Base-by-base conservation (phyloP, 176 grass and related monocot genomes). In the Aegilops speltoides region DNA sequence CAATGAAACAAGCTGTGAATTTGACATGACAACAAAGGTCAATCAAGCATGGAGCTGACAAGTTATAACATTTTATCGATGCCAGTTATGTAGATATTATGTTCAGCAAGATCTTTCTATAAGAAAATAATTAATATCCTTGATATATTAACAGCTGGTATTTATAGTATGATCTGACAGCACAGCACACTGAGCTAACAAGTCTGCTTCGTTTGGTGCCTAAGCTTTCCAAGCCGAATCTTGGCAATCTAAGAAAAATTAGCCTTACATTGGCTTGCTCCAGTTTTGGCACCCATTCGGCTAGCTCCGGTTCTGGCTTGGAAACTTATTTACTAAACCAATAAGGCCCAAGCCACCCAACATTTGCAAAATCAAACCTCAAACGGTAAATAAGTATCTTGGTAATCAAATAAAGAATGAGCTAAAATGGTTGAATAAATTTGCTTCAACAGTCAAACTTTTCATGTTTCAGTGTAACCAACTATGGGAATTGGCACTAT, bases 1-100 rank as follows among this genome's bases (percentile, higher is more conserved):
- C 84, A 98, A 94, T n/a, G 82, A 91, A 64, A 91, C 64, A 87
- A 98, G 96, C 93, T 98, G 88, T 89, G 73, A 88, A 74, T 90
- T 85, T 19, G 37, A 89, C 38, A 82, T 34, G 86, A 79, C 7
- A 77, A 64, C 24, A 74, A 78, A 88, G 43, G 31, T 65, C 68
- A 91, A 63, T 79, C 22, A 89, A 79, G 50, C 41, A 61, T 43
- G 12, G 40, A 64, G 26, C 19, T 81, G 61, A 91, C 68, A 90
- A 86, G 22, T 64, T 80, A 75, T 9, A 75, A 83, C 22, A 77
- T 56, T 62, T 57, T 36, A 69, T 7, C 24, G 29, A 72, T 45
- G 36, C 66, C 76, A 68, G 73, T 25, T 37, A 38, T 70, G 43
- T 40, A 91, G 38, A 22, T 65, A 84, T 52, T 87, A 64, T 19